These are phyloP conservation scores for Davidsoniella australis DNA, from an alignment of 2,329 filamentous ascomycete species.

Conservation along the genomic window DNA sequence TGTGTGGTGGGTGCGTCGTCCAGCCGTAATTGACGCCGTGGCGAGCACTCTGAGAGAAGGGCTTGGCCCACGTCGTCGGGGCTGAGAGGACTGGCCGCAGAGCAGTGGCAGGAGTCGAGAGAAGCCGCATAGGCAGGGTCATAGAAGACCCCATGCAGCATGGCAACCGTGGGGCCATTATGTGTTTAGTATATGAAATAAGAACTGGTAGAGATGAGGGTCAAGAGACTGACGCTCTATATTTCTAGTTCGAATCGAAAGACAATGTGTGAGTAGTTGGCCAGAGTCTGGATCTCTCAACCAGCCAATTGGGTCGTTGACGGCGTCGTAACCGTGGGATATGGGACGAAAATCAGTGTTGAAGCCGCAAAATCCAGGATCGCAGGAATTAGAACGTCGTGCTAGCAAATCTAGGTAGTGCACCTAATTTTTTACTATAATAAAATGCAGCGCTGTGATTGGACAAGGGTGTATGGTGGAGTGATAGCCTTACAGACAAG, in stretches of 20 bases:
- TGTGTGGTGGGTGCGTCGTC: conserved; percentile 35
- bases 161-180: conserved; percentile 9
- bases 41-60: conserved; percentile 26
- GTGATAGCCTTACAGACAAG: conserved; percentile 1
- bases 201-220: background rate
- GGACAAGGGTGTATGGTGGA: conserved; percentile 2
- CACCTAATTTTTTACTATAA: conserved; percentile 1
- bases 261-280: background rate
- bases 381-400: background rate
- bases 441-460: conserved; percentile 1
- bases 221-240: background rate
- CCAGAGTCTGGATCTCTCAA: background rate
- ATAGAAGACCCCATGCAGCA: conserved; percentile 8
- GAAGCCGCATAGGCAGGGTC: background rate
- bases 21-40: conserved; percentile 43
- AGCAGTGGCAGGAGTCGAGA: background rate
- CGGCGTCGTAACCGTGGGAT: background rate
- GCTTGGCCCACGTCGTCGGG: background rate
- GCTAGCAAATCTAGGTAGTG: background rate
- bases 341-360: background rate
- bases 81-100: background rate
- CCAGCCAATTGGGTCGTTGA: background rate
- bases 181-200: background rate
- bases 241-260: background rate
- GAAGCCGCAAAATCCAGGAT: background rate